Evolutionary conservation across 805 yeast species (phyloP).

Genomic region (Ogataea naganishii): DNA sequence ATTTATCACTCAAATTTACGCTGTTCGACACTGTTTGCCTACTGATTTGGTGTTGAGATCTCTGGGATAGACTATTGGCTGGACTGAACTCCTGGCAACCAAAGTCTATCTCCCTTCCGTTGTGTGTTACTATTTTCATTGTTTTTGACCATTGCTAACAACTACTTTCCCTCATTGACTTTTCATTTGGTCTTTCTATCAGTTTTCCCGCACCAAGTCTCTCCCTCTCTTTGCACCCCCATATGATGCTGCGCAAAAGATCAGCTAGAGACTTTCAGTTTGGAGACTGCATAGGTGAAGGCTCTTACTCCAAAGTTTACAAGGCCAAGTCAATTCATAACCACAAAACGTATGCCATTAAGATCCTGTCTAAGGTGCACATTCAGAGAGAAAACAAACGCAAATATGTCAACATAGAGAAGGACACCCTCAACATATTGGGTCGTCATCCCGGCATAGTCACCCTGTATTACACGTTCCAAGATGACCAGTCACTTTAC

Average conservation of each 20-base stretch:
- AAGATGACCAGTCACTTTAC: slow-evolving; percentile 78
- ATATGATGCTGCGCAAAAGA: slow-evolving; percentile 29
- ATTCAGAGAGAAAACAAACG: slow-evolving; percentile 91
- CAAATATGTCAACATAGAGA: slow-evolving; percentile 93
- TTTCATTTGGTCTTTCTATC: too few species aligned
- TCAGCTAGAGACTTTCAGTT: slow-evolving; percentile 82
- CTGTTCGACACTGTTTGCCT: too few species aligned
- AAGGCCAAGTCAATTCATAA: slow-evolving; percentile 76
- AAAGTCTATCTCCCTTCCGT: too few species aligned
- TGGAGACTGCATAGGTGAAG: slow-evolving; percentile 87
- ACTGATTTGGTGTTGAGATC: too few species aligned
- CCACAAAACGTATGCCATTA: slow-evolving; percentile 76
- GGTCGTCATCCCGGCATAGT: slow-evolving; percentile 95
- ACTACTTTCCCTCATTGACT: too few species aligned
- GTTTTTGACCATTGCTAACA: too few species aligned
- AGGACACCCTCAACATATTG: slow-evolving; percentile 75
- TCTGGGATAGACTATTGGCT: too few species aligned
- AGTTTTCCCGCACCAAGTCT: neutral
- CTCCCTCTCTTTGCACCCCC: neutral
- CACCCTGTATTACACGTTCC: slow-evolving; percentile 87
- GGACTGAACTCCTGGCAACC: too few species aligned
- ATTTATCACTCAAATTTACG: too few species aligned
- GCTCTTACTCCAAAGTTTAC: slow-evolving; percentile 90
- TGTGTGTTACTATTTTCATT: too few species aligned
- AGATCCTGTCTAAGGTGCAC: slow-evolving; percentile 84